Evolutionary conservation across 1,284 basidiomycete genomes (phyloP).

Genomic region (Laetiporus sulphureus): DNA sequence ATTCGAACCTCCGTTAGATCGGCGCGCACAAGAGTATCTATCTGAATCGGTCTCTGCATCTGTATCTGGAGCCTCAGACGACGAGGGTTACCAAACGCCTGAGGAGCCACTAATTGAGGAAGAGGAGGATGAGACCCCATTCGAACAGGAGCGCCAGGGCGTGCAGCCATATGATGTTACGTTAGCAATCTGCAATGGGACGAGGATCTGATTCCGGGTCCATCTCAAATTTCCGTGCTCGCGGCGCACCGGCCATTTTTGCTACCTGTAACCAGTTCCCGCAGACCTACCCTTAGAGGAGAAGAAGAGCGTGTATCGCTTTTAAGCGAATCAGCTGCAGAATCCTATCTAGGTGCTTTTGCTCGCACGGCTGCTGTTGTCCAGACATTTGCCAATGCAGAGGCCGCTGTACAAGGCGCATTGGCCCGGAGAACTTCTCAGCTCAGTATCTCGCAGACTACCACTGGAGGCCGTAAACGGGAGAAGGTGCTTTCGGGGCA

Average conservation of each 20-base stretch:
- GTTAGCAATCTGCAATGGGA: constrained; percentile 42
- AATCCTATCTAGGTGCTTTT: constrained; percentile 15
- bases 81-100: constrained; percentile 24
- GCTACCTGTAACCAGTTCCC: constrained; percentile 6
- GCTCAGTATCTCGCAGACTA: constrained; percentile 14
- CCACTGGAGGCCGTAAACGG: too few species aligned
- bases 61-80: constrained; percentile 34
- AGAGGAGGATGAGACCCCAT: constrained; percentile 28
- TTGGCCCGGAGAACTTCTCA: constrained; percentile 13
- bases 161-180: constrained; percentile 23
- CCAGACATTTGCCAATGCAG: neutral
- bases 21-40: constrained; percentile 54
- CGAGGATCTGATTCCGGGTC: constrained; percentile 26
- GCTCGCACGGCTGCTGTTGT: constrained; percentile 4
- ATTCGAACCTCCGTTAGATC: too few species aligned
- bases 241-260: neutral
- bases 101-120: constrained; percentile 25
- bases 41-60: constrained; percentile 51
- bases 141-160: constrained; percentile 14
- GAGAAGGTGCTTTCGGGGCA: constrained; percentile 43
- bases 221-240: constrained; percentile 6
- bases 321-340: constrained; percentile 34
- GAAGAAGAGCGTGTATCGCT: constrained; percentile 35
- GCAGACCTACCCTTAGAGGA: constrained; percentile 7
- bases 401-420: neutral